Evolutionary conservation across 2,329 filamentous ascomycete genomes (phyloP).

Genomic region (Botrytis deweyae): DNA sequence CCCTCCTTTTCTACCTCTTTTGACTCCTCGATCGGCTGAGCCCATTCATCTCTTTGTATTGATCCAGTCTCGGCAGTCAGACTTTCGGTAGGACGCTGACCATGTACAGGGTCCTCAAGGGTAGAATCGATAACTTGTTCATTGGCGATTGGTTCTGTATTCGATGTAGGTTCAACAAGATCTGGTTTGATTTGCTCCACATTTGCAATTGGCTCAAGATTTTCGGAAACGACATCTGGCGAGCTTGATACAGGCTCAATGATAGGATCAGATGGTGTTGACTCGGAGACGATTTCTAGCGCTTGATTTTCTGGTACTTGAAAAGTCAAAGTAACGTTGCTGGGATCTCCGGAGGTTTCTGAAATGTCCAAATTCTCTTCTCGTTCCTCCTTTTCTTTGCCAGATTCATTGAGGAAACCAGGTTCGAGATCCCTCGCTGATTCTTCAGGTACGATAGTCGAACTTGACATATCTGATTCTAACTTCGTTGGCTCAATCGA

Average conservation of each 20-base stretch:
- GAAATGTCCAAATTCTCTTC: not conserved
- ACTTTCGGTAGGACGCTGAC: not conserved
- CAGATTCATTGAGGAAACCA: not conserved
- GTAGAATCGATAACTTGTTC: not conserved
- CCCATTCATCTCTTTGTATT: not conserved
- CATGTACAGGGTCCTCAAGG: not conserved
- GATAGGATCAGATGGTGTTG: not conserved
- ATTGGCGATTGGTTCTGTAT: conserved; percentile 1
- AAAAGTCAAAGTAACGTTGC: not conserved
- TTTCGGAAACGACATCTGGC: not conserved
- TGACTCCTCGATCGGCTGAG: not conserved
- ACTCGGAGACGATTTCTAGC: not conserved
- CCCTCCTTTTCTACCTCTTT: not conserved
- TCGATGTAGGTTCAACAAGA: not conserved
- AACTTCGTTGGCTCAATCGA: not conserved
- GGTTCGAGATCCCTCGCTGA: not conserved
- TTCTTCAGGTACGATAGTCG: not conserved
- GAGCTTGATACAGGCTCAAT: not conserved
- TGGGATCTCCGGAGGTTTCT: not conserved
- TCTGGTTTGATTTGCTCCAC: not conserved
- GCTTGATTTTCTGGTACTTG: conserved; percentile 3
- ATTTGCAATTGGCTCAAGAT: not conserved
- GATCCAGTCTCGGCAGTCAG: not conserved
- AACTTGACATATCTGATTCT: not conserved
- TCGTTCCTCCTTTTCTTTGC: not conserved